These are phyloP conservation scores for Fusarium concolor DNA, from an alignment of 2,329 filamentous ascomycete genomes.

Conservation along the genomic window DNA sequence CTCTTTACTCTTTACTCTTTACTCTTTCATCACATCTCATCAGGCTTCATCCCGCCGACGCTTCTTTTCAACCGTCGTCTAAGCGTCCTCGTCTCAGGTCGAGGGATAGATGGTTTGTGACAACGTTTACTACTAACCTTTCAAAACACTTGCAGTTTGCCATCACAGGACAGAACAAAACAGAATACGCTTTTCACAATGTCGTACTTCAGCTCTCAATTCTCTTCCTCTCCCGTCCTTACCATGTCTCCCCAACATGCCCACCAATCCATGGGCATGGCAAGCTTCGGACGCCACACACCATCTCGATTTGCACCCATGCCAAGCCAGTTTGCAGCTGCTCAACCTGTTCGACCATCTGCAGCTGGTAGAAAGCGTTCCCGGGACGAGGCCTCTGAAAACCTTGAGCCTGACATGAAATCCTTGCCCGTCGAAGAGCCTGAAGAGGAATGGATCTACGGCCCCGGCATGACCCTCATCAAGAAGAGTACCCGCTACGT, in stretches of 20 bases:
- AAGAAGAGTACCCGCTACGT: slow-evolving; percentile 70
- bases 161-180: slow-evolving; percentile 5
- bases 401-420: slow-evolving; percentile 70
- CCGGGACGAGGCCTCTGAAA: slow-evolving; percentile 76
- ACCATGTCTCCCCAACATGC: slow-evolving; percentile 52
- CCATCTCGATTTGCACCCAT: slow-evolving; percentile 43
- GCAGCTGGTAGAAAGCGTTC: slow-evolving; percentile 76
- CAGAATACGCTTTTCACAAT: slow-evolving; percentile 47
- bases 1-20: neutral
- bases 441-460: slow-evolving; percentile 75
- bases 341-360: slow-evolving; percentile 47
- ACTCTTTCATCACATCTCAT: neutral
- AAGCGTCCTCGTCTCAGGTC: slow-evolving; percentile 18
- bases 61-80: slow-evolving; percentile 1
- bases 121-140: slow-evolving; percentile 49
- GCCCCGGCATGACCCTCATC: slow-evolving; percentile 78
- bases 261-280: slow-evolving; percentile 50
- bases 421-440: slow-evolving; percentile 59
- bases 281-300: slow-evolving; percentile 46
- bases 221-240: slow-evolving; percentile 60
- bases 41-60: slow-evolving; percentile 8
- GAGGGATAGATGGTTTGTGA: slow-evolving; percentile 48
- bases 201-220: slow-evolving; percentile 59
- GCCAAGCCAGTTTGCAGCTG: slow-evolving; percentile 35
- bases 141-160: slow-evolving; percentile 38